Percentiles rank a stretch among this genome's conserved stretches.
phyloP scores from a whole-genome alignment of 352 stramenopile species.

The Albugo laibachii region DNA sequence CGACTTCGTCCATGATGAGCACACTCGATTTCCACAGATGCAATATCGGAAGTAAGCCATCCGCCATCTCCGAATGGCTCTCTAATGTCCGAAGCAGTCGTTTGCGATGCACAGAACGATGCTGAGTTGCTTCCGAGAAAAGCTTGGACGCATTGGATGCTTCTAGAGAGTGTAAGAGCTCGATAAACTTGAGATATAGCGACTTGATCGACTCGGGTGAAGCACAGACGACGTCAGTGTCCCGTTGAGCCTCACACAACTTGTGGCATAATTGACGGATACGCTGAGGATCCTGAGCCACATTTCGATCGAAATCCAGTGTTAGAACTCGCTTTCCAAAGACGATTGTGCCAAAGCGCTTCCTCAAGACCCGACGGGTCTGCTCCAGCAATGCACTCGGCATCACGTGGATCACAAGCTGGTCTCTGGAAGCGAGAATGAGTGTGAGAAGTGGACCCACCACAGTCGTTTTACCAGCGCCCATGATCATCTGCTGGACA shows the following conservation, averaged over 20 bases:
- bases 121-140: too few species aligned
- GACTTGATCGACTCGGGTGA: slow-evolving; percentile 98
- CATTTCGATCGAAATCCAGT: slow-evolving; percentile 95
- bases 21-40: slow-evolving; percentile 86
- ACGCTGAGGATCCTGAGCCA: slow-evolving; percentile 49
- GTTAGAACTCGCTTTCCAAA: slow-evolving; percentile 98
- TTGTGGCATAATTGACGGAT: slow-evolving; percentile 56
- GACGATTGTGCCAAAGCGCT: slow-evolving; percentile 92
- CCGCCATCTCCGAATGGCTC: slow-evolving; percentile 70
- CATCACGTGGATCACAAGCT: slow-evolving; percentile 95
- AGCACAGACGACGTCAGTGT: slow-evolving; percentile 93
- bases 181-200: slow-evolving; percentile 97
- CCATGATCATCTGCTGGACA: slow-evolving; percentile 99
- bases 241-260: slow-evolving; percentile 77
- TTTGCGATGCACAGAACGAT: too few species aligned
- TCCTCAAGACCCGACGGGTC: slow-evolving; percentile 91
- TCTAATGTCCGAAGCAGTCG: too few species aligned
- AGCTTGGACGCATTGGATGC: slow-evolving; percentile 61
- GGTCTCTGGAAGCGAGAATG: slow-evolving; percentile 90
- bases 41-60: slow-evolving; percentile 78
- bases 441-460: slow-evolving; percentile 96
- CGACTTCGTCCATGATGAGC: slow-evolving; percentile 87
- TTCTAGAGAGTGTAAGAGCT: slow-evolving; percentile 82
- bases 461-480: slow-evolving; percentile 98
- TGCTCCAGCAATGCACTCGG: slow-evolving; percentile 97